Evolutionary conservation across 257 asterid genomes (phyloP).

Genomic region (Cordia subcordata): DNA sequence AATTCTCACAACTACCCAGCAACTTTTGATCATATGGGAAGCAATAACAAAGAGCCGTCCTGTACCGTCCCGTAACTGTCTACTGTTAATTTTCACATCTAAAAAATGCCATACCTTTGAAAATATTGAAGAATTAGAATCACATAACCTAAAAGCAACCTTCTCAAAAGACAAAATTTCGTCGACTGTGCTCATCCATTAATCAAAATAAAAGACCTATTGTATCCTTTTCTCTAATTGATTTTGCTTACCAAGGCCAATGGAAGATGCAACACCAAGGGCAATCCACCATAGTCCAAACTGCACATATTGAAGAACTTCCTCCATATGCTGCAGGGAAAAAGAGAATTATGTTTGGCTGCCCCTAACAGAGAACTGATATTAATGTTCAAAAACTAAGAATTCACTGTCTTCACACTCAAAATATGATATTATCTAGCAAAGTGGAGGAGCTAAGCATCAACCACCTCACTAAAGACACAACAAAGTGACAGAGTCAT

Average conservation of each 20-base stretch:
- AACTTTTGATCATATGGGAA: no score
- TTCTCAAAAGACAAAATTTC: background rate
- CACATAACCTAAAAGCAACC: background rate
- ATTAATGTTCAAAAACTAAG: background rate
- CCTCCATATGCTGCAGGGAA: constrained; percentile 71
- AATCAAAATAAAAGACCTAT: background rate
- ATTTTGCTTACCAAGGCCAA: constrained; percentile 76
- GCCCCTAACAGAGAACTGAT: background rate
- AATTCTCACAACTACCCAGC: no score
- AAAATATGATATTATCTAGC: background rate
- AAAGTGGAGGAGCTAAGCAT: background rate
- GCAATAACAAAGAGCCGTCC: no score
- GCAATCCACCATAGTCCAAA: constrained; percentile 95
- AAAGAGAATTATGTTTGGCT: background rate
- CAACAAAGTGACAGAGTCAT: background rate
- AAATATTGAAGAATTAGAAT: no score
- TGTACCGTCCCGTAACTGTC: no score
- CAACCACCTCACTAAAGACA: background rate
- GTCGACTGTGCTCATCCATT: background rate
- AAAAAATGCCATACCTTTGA: no score
- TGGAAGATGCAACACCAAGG: constrained; percentile 98
- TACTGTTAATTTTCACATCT: no score
- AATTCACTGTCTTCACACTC: background rate
- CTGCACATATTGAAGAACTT: constrained; percentile 47
- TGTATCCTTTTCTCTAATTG: background rate